Conservation (phyloP, 2,329 filamentous ascomycete species). For the Metarhizium rileyi region DNA sequence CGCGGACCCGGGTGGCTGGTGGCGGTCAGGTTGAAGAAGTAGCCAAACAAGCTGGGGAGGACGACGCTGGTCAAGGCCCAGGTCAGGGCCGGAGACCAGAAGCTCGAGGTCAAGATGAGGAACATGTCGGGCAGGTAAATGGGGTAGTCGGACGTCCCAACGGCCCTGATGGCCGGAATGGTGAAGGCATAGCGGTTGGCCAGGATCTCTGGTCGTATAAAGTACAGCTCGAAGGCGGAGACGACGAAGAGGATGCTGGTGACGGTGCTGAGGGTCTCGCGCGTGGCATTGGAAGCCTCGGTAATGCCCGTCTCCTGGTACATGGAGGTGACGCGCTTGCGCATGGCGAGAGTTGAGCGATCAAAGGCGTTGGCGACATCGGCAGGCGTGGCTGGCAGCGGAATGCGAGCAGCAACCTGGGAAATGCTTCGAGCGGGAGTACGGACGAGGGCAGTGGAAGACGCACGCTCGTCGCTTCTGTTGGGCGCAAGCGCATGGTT, state of each 20-base stretch:
- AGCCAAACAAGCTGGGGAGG: slow-evolving; percentile 63
- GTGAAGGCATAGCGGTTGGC: slow-evolving; percentile 64
- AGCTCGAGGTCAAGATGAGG: slow-evolving; percentile 60
- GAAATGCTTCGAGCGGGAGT: slow-evolving; percentile 43
- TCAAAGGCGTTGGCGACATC: slow-evolving; percentile 70
- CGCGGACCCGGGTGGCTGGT: slow-evolving; percentile 32
- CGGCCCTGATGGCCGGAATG: slow-evolving; percentile 48
- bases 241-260: slow-evolving; percentile 60
- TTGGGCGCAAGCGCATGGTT: not conserved
- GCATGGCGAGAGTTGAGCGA: slow-evolving; percentile 55
- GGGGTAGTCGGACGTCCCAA: slow-evolving; percentile 48
- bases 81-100: slow-evolving; percentile 73
- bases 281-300: slow-evolving; percentile 54
- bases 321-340: slow-evolving; percentile 52
- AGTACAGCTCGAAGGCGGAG: slow-evolving; percentile 58
- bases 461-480: slow-evolving; percentile 23
- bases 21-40: slow-evolving; percentile 80
- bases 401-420: slow-evolving; percentile 48
- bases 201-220: slow-evolving; percentile 61
- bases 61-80: slow-evolving; percentile 67
- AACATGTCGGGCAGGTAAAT: slow-evolving; percentile 75
- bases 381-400: slow-evolving; percentile 72
- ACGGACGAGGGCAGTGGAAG: slow-evolving; percentile 36
- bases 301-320: slow-evolving; percentile 59
- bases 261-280: slow-evolving; percentile 63